Evolutionary conservation across 2,329 filamentous ascomycete species (phyloP).

Genomic region (Phoma sp.): DNA sequence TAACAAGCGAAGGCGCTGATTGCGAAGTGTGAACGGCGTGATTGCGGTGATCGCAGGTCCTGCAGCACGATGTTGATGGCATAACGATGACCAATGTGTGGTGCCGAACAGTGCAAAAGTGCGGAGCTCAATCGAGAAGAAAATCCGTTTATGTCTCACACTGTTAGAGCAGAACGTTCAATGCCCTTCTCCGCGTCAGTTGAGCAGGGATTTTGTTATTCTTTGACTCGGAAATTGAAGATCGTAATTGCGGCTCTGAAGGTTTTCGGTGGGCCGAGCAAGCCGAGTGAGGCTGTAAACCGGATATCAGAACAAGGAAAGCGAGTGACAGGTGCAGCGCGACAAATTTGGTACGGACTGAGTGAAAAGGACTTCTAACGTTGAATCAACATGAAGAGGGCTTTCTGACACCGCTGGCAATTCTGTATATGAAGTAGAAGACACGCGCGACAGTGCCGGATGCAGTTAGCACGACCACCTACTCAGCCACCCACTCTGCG

Average conservation of each 20-base stretch:
- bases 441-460: slow-evolving; percentile 1
- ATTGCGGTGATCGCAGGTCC: slow-evolving; percentile 38
- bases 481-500: slow-evolving; percentile 1
- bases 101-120: background rate
- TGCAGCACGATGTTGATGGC: slow-evolving; percentile 28
- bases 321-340: background rate
- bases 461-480: background rate
- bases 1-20: slow-evolving; percentile 24
- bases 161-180: background rate
- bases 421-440: slow-evolving; percentile 8
- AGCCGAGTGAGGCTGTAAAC: slow-evolving; percentile 10
- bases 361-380: background rate
- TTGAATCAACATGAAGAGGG: background rate
- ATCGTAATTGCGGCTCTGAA: background rate
- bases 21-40: slow-evolving; percentile 22
- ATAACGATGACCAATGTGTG: background rate
- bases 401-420: background rate
- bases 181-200: background rate
- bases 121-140: background rate
- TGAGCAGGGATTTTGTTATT: background rate
- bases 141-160: background rate
- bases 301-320: background rate
- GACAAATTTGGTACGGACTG: background rate
- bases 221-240: background rate
- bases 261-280: slow-evolving; percentile 2